Evolutionary conservation across 148 eudicot genomes (phyloP), one percentile per base, ranked within the genome.

Genomic region (Rhododendron simsii): DNA sequence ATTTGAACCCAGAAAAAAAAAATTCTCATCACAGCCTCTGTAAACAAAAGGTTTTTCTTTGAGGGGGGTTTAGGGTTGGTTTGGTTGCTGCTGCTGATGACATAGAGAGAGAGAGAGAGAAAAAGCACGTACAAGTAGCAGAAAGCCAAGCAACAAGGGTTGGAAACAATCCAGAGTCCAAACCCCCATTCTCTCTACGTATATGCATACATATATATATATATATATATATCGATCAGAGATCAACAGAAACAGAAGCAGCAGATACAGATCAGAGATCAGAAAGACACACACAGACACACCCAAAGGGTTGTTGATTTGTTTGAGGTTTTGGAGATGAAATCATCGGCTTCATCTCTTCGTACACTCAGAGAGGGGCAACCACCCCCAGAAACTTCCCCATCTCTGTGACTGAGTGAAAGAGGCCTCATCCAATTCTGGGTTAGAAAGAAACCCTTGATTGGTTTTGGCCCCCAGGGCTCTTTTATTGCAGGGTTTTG

Each of bases 231-330:
- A 69, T 69, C 1, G 10, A 69, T 28, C 26, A 26, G 23, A 61
- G 69, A 21, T 61, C n/a, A 61, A 7, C 16, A 30, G 28, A 28
- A 71, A 28, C 15, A 12, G 39, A 71, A 26, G 16, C 50, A 47
- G 50, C 37, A 71, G 16, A 33, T 33, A 28, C 16, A 11, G 76
- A 71, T 30, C 76, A 71, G 39, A 28, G 35, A 71, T 71, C 76
- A 71, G 76, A 30, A 13, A 71, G 37, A 47, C 50, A 47, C 2
- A 65, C n/a, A 73, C 77, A 35, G 45, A 74, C 78, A 35, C 78
- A 74, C 78, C 78, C 78, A 35, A 74, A 74, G 78, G 78, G 78
- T 35, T 74, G 47, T 74, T 74, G 78, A 35, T 74, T 74, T 74
- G 16, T 67, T 74, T 15, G 78, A 74, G 47, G 16, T 14, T 6